Evolutionary conservation across 1,284 basidiomycete species (phyloP), one percentile per base, ranked within the genome.

Genomic region (Trametes sp.): DNA sequence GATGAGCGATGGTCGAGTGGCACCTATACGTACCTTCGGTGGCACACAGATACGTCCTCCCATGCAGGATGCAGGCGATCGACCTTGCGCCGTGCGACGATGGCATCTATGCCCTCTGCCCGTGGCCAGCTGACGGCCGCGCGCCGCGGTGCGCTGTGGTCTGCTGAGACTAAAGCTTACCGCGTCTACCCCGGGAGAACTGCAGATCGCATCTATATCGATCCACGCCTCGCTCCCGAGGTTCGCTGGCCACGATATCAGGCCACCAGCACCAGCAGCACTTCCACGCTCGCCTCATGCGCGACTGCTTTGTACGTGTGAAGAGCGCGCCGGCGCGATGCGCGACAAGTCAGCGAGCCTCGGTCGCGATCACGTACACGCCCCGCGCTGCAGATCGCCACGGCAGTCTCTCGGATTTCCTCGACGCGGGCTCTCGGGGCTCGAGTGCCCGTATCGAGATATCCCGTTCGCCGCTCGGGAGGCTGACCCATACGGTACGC

Each of bases 101-200:
- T 59, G 38, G 42, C 64, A 63, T 66, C 64, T 59, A 66, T 66
- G 45, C 51, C 45, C 49, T 46, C 59, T 38, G 49, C 48, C 45
- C 49, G 41, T 4, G 35, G n/a, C 35, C 57, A 53, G 46, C 50
- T 62, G 53, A 49, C 50, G 50, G 44, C 8, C 45, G 41, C 31
- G 29, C 31, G n/a, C 16, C 35, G n/a, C 31, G 36, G 36, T 24
- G 51, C 35, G 49, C 38, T 31, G 50, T 46, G 61, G 64, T 62
- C 52, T 63, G 61, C 61, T 63, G 61, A 63, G 64, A 55, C 61
- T 61, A 66, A 66, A 66, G 64, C 64, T 61, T 66, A 58, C 64
- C 61, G 61, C 58, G 31, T 55, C 59, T 51, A 52, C 55, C 52
- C 61, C 64, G 58, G 61, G 42, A 59, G 52, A 61, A 66, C 45